A percentile compares a stretch with the other conserved stretches of the same genome.
Conservation (phyloP, 2,329 filamentous ascomycete genomes). For the Penicillium sp. region DNA sequence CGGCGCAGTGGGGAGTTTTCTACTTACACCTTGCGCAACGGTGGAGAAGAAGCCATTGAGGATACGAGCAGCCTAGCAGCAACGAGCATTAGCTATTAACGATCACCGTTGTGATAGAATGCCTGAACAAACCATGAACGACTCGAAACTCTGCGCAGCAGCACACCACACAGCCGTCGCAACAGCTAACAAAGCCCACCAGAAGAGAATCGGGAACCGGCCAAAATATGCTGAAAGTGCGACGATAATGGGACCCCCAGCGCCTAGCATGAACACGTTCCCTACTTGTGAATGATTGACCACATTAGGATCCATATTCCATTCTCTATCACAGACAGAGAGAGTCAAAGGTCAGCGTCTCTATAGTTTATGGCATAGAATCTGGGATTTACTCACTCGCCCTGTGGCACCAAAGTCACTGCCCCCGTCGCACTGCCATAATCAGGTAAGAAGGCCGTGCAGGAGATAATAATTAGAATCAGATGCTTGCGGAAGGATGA, state of each 20-base stretch:
- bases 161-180: conserved; percentile 42
- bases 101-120: no score
- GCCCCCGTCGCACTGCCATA: conserved; percentile 49
- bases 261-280: conserved; percentile 52
- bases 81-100: not conserved
- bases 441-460: conserved; percentile 46
- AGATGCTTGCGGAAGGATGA: conserved; percentile 36
- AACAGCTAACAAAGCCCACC: conserved; percentile 41
- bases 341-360: no score
- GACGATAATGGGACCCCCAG: conserved; percentile 48
- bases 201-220: conserved; percentile 50
- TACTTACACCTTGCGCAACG: conserved; percentile 42
- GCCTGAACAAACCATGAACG: conserved; percentile 29
- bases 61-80: conserved; percentile 41
- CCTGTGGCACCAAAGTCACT: conserved; percentile 46
- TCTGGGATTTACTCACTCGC: conserved; percentile 28
- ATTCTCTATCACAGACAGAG: conserved; percentile 30
- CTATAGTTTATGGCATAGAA: no score
- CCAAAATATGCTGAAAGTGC: conserved; percentile 49
- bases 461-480: conserved; percentile 44
- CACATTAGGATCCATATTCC: conserved; percentile 42
- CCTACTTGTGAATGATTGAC: conserved; percentile 48
- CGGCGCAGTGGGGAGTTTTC: no score
- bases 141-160: conserved; percentile 12
- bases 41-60: conserved; percentile 52